Base-by-base conservation (phyloP, 257 asterid species). In the Scutellaria baicalensis region DNA sequence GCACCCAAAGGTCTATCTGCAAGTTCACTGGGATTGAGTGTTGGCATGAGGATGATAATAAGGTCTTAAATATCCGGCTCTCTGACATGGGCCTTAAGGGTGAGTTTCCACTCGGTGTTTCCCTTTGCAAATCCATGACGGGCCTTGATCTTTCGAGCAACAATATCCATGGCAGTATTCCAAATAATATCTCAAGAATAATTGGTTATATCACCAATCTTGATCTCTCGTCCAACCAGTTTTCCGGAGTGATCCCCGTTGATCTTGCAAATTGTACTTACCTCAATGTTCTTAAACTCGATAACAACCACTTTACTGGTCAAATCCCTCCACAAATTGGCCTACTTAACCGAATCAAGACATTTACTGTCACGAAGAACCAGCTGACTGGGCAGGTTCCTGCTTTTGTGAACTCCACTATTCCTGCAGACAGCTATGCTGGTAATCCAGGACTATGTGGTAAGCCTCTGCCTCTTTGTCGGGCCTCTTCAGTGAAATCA, bases 111-210 rank as follows among this genome's bases (percentile, higher is more conserved):
- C 66, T 59, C 2, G 98, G 96, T 9, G 59, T 92, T 18, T 6
- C 27, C 5, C 55, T 68, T 10, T 92, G 98, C 69, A 5, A 79
- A 17, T 78, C 98, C 56, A 62, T 89, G 83, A 92, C 95, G 1
- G 88, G 93, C 64, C 80, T 92, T 56, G 95, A 92, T 76, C 89
- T 92, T 70, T 92, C 97, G 4, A 64, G 82, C 79, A 92, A 92
- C 84, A 47, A 47, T 2, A 63, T 92, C 38, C 31, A 31, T 18
- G 98, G 98, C 21, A 47, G 1, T 20, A 81, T 92, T 63, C 96
- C 98, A 6, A 9, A 3, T 42, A 35, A 89, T 71, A 80, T 92
- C 75, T 84, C 96, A 47, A 43, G 45, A 8, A 3, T 84, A 14
- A 73, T 88, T 27, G 0, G 8, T 1, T 84, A 2, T 20, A 69